Base-by-base conservation (phyloP, 345 rosid species). In the Microcos paniculata region DNA sequence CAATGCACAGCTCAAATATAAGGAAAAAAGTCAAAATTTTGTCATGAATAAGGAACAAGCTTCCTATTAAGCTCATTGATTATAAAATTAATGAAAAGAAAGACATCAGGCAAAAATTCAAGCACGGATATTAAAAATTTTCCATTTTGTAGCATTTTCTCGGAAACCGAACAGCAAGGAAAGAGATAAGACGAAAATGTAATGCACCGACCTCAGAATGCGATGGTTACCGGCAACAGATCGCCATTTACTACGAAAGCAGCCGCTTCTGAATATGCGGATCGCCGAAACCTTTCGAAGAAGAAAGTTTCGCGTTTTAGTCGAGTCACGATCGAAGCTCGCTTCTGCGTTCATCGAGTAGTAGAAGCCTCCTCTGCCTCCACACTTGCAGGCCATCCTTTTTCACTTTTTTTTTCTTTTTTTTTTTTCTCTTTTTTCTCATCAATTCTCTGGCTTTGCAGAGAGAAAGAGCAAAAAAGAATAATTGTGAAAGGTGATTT, bases 351-450 rank as follows among this genome's bases (percentile, higher is more conserved):
- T 74, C 42, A 82, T 79, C 24, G 77, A 74, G 73, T 68, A 79
- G 77, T 76, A 70, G 76, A 68, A 78, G 72, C 68, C 77, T 26
- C 83, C 79, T 57, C 86, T 77, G 70, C 75, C 65, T 80, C 87
- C 80, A 62, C 87, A 84, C 80, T 83, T 80, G 71, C 89, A 85
- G 21, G 87, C 90, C 90, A 89, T 69, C 19, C 49, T 19, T 68
- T 6, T 9, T 19, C 13, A 46, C 48, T 31, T 65, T 45, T 31
- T 45, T 24, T 35, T 69, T 69, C 43, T 69, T 24, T 69, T 24
- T 4, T 42, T 42, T 42, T 42, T 40, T 8, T 40, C 5, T 35
- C 16, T 8, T 40, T 40, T 42, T 42, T 9, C 11, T 64, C 76
- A 72, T 72, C 26, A 72, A 57, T 38, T 72, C 42, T 72, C 66